Evolutionary conservation across 192 early-diverging fungal genomes (phyloP).

Genomic region (Kickxella alabastrina): DNA sequence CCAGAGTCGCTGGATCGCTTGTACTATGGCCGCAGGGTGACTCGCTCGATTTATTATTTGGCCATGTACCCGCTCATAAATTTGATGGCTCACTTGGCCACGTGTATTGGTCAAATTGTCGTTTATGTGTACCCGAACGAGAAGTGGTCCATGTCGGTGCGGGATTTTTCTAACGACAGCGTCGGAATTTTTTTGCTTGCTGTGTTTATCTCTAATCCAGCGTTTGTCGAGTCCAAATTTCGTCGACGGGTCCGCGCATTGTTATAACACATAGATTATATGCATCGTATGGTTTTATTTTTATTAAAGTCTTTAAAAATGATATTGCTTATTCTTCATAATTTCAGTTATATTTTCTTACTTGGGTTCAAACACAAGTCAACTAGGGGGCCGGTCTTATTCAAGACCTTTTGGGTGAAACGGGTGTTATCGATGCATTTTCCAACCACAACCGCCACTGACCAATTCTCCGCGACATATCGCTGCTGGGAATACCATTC

Average conservation of each 20-base stretch:
- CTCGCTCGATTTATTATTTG: slow-evolving; percentile 50
- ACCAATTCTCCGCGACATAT: slow-evolving; percentile 34
- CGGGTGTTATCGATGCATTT: slow-evolving; percentile 8
- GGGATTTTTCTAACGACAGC: slow-evolving; percentile 50
- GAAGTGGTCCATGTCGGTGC: slow-evolving; percentile 43
- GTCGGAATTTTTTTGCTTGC: slow-evolving; percentile 46
- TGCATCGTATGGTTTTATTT: no score
- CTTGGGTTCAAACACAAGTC: neutral
- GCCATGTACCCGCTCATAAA: slow-evolving; percentile 50
- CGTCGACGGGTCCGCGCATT: slow-evolving; percentile 10
- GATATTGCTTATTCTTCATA: no score
- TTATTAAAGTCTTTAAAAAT: no score
- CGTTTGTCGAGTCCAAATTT: slow-evolving; percentile 43
- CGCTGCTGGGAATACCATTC: slow-evolving; percentile 33
- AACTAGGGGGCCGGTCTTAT: no score
- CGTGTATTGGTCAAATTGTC: slow-evolving; percentile 42
- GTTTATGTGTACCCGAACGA: slow-evolving; percentile 44
- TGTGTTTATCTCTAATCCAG: slow-evolving; percentile 51
- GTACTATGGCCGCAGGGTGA: slow-evolving; percentile 51
- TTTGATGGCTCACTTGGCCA: slow-evolving; percentile 43
- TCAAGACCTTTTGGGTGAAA: slow-evolving; percentile 4
- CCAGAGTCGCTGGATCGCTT: slow-evolving; percentile 47
- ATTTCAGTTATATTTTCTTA: neutral
- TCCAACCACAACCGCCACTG: slow-evolving; percentile 41
- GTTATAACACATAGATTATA: no score